A percentile compares a stretch with the other conserved stretches of the same genome.
phyloP scores from a whole-genome alignment of 2,329 filamentous ascomycete species.

The Coleophoma crateriformis region DNA sequence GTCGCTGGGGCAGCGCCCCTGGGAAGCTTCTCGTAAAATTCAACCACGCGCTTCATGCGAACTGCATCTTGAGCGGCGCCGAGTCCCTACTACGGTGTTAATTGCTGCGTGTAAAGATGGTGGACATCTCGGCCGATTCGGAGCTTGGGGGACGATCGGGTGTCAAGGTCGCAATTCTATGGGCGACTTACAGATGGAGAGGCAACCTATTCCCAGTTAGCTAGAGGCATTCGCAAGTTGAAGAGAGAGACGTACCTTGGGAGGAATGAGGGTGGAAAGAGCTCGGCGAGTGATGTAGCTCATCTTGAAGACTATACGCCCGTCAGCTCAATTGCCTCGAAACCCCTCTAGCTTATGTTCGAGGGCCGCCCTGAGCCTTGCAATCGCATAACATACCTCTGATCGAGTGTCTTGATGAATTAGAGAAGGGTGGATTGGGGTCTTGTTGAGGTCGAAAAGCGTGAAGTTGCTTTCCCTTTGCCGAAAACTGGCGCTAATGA shows the following conservation, averaged over 20 bases:
- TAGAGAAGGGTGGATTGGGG: slow-evolving; percentile 12
- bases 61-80: slow-evolving; percentile 92
- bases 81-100: slow-evolving; percentile 62
- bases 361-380: no score
- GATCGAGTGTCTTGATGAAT: slow-evolving; percentile 21
- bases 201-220: slow-evolving; percentile 23
- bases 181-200: slow-evolving; percentile 27
- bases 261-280: slow-evolving; percentile 97
- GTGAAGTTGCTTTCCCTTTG: slow-evolving; percentile 9
- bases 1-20: slow-evolving; percentile 82
- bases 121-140: neutral
- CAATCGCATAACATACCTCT: slow-evolving; percentile 17
- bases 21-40: slow-evolving; percentile 98
- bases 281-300: slow-evolving; percentile 86
- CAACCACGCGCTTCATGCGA: slow-evolving; percentile 96
- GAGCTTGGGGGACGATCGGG: no score
- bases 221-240: neutral
- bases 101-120: neutral
- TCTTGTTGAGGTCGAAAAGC: slow-evolving; percentile 8
- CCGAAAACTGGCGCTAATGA: slow-evolving; percentile 4
- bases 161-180: no score
- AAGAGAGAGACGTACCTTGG: slow-evolving; percentile 66
- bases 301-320: slow-evolving; percentile 57
- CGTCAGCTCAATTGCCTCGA: slow-evolving; percentile 25
- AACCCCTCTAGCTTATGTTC: neutral